Base-by-base conservation (phyloP, 352 stramenopile genomes). In the Globisporangium uncinulatum region DNA sequence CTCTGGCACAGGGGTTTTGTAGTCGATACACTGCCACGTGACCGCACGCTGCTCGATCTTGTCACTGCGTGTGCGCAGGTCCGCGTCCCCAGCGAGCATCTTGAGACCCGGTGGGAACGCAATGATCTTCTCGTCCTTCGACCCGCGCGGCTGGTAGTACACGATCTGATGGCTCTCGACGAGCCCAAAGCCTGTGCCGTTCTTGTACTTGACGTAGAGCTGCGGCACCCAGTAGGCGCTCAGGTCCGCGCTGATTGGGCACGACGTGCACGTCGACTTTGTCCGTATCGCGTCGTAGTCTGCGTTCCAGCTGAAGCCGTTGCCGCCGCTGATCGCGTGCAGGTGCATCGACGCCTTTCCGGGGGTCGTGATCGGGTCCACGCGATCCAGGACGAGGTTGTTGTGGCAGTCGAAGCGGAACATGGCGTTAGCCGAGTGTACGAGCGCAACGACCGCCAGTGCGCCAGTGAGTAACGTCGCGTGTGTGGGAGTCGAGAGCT, bases 171-270 rank as follows among this genome's bases (percentile, higher is more conserved):
- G 70, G 51, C 70, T 79, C 61, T 83, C 68, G 4, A 83, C 65
- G 21, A 79, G 55, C 10, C 68, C 66, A 50, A 69, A 83, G n/a
- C 73, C 73, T 11, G 73, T 69, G 52, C 70, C 70, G 51, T 83
- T 83, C 69, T 83, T 79, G 62, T 72, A 79, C 32, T 77, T 77
- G 20, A 79, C 70, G 53, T 78, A 79, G 19, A 83, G 55, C 55
- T 76, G 67, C 8, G 68, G 68, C 24, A 76, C 65, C 73, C 73
- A 83, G 70, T 83, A 83, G 8, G 73, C 73, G 43, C 67, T 78
- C 46, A 79, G 54, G 36, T 79, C 70, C 3, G 65, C 73, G 19
- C 68, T 55, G 48, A 83, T 78, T 15, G 73, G 70, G n/a, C 68
- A 83, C 1, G 73, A 80, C 50, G 70, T 79, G 44, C 73, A 80